These are phyloP conservation scores for Gaeumannomyces sp. DNA, from an alignment of 2,329 filamentous ascomycete species.

Conservation along the genomic window DNA sequence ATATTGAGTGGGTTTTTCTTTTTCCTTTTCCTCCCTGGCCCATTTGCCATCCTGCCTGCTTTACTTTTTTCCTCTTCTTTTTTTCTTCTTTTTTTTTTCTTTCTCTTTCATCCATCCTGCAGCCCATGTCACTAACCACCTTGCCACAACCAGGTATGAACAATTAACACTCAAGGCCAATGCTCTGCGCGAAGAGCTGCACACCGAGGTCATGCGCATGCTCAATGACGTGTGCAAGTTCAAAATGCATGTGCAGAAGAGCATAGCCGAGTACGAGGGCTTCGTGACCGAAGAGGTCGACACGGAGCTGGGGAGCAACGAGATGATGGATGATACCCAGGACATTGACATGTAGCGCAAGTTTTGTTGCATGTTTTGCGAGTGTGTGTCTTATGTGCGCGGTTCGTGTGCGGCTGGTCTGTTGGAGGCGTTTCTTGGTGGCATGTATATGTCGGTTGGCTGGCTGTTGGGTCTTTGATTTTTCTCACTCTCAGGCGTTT, in stretches of 20 bases:
- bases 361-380: not conserved
- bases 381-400: not conserved
- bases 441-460: not conserved
- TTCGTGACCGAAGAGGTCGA: conserved; percentile 94
- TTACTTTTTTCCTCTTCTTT: too few species aligned
- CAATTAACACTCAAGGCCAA: conserved; percentile 82
- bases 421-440: not conserved
- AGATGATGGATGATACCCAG: conserved; percentile 47
- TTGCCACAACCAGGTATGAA: conserved; percentile 59
- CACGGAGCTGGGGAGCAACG: conserved; percentile 66
- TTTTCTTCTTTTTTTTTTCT: not conserved
- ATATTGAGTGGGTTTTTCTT: conserved; percentile 68
- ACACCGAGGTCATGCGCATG: conserved; percentile 93
- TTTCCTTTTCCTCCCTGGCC: not conserved
- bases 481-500: not conserved
- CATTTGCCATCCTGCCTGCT: not conserved
- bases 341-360: conserved; percentile 36
- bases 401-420: not conserved
- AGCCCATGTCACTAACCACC: not conserved
- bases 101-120: not conserved
- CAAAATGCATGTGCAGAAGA: conserved; percentile 94
- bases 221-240: conserved; percentile 97
- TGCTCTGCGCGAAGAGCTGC: conserved; percentile 87
- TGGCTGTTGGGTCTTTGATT: not conserved
- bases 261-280: conserved; percentile 86